Evolutionary conservation across 2,329 filamentous ascomycete genomes (phyloP), one percentile per base, ranked within the genome.

Genomic region (Colletotrichum orbiculare): DNA sequence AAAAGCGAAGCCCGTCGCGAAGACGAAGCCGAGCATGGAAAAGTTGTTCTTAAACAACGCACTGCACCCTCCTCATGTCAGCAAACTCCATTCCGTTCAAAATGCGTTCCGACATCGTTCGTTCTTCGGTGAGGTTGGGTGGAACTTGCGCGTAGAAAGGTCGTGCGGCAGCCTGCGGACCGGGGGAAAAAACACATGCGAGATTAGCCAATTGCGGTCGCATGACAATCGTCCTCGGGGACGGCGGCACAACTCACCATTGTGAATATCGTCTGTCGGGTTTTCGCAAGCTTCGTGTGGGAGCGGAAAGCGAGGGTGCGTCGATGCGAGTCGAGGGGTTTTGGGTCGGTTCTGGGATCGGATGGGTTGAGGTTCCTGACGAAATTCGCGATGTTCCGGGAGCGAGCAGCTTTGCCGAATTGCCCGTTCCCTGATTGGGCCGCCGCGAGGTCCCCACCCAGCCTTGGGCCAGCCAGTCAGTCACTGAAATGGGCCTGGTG

Each of bases 21-120:
- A 99, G 77, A 99, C 92, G 70, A 89, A 86, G 71, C 88, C 90
- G 74, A 99, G 85, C 88, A 97, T 97, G 78, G 91, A 85, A 74
- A 87, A 91, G 86, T 99, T 99, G 78, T 87, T 90, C 80, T 91
- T 90, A 85, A 98, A 90, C 72, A 98, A 75, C 76, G 88, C 81
- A 85, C 96, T 98, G 81, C 71, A 68, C 25, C 45, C 37, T 39
- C 47, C 58, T 13, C 11, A 4, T 25, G 52, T 54, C 52, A 54
- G 52, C 33, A 35, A 15, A 38, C 48, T 25, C 43, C 15, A 46
- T 55, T 65, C 64, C 57, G 61, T 37, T 48, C 13, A 34, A 57
- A 33, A 33, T 34, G 35, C 34, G 35, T 33, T 13, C 25, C 46
- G 9, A 33, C 9, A 38, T 49, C 42, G 35, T 11, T 17, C 12